Base-by-base conservation (phyloP, 305 asterid genomes). In the Fraxinus floribunda region DNA sequence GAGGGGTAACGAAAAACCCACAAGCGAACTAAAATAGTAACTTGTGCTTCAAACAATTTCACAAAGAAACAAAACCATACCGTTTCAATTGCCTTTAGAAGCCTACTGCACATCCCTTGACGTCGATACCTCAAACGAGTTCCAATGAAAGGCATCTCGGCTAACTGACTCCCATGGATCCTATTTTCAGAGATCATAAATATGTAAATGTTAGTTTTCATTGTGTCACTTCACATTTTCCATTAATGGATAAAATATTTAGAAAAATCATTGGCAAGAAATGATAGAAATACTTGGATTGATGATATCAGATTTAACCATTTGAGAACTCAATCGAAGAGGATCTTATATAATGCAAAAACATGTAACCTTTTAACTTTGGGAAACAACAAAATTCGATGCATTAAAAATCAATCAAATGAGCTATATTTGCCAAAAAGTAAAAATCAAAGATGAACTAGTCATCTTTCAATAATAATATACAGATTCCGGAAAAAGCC, bases 71-170 rank as follows among this genome's bases (percentile, higher is more conserved):
- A 81, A 78, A 79, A 79, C 81, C 82, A 79, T 89, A 93, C 98
- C 89, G 6, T 88, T 86, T 94, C 98, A 80, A 90, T 83, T 22
- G 94, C 93, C 82, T 77, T 72, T 78, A 94, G 85, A 77, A 93
- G 98, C 79, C 91, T 91, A 83, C 93, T 82, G 85, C 93, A 92
- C 96, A 94, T 90, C 86, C 98, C 96, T 88, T 94, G 97, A 68
- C 96, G 97, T 55, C 98, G 89, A 86, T 89, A 86, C 81, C 78
- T 85, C 77, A 84, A 85, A 30, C 97, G 90, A 36, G 97, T 93
- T 84, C 97, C 97, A 85, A 94, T 90, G 85, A 93, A 94, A 57
- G 98, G 98, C 97, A 94, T 94, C 90, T 94, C 97, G 0, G 95
- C 98, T 84, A 93, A 78, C 81, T 80, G 91, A 84, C 81, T 86